Conservation (phyloP, 148 eudicot genomes). For the Vaccinium vitisidaea region DNA sequence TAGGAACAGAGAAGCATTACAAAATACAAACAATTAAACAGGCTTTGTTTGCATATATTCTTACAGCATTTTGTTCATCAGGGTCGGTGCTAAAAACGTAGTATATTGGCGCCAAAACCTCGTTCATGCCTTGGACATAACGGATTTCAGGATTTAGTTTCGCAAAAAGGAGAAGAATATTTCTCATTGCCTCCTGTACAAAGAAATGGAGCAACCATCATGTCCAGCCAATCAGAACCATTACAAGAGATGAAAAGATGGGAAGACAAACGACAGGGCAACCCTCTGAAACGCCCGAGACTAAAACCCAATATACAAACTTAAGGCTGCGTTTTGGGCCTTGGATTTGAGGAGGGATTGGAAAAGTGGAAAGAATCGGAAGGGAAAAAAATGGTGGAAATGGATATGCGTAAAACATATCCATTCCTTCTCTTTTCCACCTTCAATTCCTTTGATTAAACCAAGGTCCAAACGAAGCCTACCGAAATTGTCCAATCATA, state of each 20-base stretch:
- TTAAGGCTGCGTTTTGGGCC: neutral
- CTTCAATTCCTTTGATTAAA: neutral
- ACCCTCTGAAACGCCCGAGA: neutral
- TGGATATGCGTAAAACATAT: neutral
- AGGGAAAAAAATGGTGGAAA: neutral
- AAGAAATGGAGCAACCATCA: neutral
- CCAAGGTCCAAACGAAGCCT: neutral
- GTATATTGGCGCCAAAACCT: constrained; percentile 65
- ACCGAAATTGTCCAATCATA: neutral
- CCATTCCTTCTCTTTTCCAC: neutral
- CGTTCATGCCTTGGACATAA: constrained; percentile 85
- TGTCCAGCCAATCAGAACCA: neutral
- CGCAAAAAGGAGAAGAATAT: constrained; percentile 63
- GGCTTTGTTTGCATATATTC: constrained; percentile 15
- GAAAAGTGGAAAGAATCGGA: neutral
- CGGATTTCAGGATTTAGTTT: constrained; percentile 68
- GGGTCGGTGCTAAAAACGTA: constrained; percentile 55
- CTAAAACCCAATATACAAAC: neutral
- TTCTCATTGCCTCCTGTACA: constrained; percentile 66
- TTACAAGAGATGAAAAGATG: neutral
- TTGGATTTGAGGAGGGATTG: neutral
- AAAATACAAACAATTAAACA: neutral
- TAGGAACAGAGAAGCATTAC: neutral
- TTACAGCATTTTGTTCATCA: constrained; percentile 58
- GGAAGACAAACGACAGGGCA: neutral